Percentiles rank a stretch among this genome's conserved stretches.
phyloP scores from a whole-genome alignment of 106 monocot species.

The Platanthera zijinensis region DNA sequence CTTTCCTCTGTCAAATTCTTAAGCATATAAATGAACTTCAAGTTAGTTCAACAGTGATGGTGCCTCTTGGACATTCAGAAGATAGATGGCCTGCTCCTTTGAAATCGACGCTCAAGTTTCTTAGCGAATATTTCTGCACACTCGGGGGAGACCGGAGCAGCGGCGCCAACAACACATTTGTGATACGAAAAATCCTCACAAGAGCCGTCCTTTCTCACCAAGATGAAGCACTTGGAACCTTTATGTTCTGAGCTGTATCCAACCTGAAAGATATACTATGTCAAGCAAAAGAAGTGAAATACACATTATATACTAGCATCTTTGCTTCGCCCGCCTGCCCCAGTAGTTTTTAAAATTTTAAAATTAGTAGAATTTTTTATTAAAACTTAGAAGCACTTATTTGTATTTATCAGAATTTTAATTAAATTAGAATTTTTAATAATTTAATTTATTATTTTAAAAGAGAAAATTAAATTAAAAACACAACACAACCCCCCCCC shows the following conservation, averaged over 20 bases:
- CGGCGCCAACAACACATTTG: constrained; percentile 64
- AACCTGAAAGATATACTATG: constrained; percentile 25
- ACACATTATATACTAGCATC: not conserved
- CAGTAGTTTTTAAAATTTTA: too few species aligned
- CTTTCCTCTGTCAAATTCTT: not conserved
- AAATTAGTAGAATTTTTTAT: too few species aligned
- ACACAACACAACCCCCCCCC: too few species aligned
- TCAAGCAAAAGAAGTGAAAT: not conserved
- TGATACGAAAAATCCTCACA: constrained; percentile 72
- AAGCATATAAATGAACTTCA: not conserved
- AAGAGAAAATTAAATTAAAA: too few species aligned
- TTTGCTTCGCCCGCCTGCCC: too few species aligned
- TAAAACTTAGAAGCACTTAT: too few species aligned
- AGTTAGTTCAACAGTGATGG: not conserved
- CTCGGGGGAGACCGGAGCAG: constrained; percentile 24
- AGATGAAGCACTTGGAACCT: constrained; percentile 55
- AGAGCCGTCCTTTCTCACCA: constrained; percentile 54
- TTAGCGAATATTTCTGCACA: not conserved
- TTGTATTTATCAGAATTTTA: too few species aligned
- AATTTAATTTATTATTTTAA: too few species aligned
- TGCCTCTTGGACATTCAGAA: not conserved
- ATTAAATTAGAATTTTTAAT: too few species aligned
- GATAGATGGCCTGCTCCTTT: not conserved
- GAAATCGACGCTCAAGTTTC: not conserved
- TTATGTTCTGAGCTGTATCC: constrained; percentile 33